phyloP scores from a whole-genome alignment of 192 early-diverging fungal species.

The Piromyces sp. region DNA sequence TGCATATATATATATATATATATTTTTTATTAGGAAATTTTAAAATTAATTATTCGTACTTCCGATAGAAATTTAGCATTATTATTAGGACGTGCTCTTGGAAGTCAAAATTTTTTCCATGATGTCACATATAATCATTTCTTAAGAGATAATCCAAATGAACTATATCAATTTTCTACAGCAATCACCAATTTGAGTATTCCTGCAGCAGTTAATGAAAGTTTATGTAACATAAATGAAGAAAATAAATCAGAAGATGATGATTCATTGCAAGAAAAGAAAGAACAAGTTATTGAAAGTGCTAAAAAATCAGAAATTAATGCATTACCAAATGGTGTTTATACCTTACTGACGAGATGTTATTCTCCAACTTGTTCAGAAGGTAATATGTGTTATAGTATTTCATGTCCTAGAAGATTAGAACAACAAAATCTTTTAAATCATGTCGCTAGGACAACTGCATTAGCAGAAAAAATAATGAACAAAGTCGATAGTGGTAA shows the following conservation, averaged over 20 bases:
- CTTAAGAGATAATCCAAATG: conserved; percentile 64
- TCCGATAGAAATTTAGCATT: conserved; percentile 75
- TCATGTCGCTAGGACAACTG: not conserved
- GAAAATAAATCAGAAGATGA: not conserved
- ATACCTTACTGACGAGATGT: conserved; percentile 76
- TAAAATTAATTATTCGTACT: conserved; percentile 59
- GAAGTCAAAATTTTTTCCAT: conserved; percentile 79
- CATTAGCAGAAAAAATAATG: not conserved
- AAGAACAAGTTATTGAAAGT: conserved; percentile 1
- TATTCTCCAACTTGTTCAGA: conserved; percentile 81
- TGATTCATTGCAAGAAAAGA: not conserved
- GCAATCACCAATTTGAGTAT: conserved; percentile 8
- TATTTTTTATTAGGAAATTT: conserved; percentile 49
- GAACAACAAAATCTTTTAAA: conserved; percentile 32
- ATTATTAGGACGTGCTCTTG: conserved; percentile 71
- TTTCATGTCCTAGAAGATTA: conserved; percentile 62
- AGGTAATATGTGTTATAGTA: conserved; percentile 73
- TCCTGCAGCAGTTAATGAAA: conserved; percentile 3
- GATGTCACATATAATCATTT: conserved; percentile 76
- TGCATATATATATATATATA: no score
- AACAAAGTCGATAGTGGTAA: not conserved
- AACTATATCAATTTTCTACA: conserved; percentile 66
- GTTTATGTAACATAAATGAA: not conserved
- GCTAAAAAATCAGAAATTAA: conserved; percentile 3
- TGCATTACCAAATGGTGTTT: conserved; percentile 57